Conservation (phyloP, 768 basidiomycete species). For the Lyophyllum semitale region DNA sequence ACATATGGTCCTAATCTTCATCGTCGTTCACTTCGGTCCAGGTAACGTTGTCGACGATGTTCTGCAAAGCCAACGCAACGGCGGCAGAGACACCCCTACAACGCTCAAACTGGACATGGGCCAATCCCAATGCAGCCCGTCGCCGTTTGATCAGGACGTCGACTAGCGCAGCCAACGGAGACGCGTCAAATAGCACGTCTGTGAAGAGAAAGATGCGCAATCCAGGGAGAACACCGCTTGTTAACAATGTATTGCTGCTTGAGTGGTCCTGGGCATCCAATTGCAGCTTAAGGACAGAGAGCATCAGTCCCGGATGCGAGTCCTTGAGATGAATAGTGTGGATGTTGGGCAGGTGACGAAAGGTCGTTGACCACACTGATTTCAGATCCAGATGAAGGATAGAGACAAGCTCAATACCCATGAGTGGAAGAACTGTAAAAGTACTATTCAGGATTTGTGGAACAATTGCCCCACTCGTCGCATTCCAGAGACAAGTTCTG, state of each 20-base stretch:
- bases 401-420: background rate
- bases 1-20: background rate
- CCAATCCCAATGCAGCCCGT: background rate
- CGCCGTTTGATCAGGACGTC: background rate
- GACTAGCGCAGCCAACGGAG: background rate
- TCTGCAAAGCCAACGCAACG: background rate
- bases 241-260: background rate
- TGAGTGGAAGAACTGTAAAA: background rate
- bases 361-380: background rate
- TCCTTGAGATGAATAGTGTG: background rate
- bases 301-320: background rate
- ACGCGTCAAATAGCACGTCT: background rate
- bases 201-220: too few relatives aligned
- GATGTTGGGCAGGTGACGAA: background rate
- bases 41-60: background rate
- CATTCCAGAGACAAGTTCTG: background rate
- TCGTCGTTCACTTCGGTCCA: background rate
- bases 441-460: too few relatives aligned
- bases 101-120: background rate
- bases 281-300: background rate
- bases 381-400: background rate
- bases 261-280: background rate
- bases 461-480: too few relatives aligned
- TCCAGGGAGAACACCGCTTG: background rate
- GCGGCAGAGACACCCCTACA: background rate